phyloP scores from a whole-genome alignment of 73 alveolate genomes.

The Blepharisma stoltei region DNA sequence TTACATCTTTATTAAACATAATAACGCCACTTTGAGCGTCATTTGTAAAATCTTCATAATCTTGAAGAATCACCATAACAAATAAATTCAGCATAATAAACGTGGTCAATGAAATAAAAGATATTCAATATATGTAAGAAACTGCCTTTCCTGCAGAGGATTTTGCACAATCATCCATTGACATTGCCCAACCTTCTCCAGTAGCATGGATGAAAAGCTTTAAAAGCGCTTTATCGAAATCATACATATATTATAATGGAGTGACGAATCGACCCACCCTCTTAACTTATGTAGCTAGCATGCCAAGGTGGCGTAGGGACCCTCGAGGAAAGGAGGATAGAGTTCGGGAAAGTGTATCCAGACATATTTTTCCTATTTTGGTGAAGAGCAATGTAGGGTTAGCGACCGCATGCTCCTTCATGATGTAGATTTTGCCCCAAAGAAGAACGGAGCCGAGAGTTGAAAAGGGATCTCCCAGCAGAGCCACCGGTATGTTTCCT shows the following conservation, averaged over 20 bases:
- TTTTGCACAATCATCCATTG: slow-evolving; percentile 63
- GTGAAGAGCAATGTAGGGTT: no score
- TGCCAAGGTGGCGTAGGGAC: no score
- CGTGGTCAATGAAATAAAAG: slow-evolving; percentile 47
- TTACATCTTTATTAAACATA: slow-evolving; percentile 48
- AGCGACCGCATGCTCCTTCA: no score
- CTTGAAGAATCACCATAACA: slow-evolving; percentile 62
- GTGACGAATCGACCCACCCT: no score
- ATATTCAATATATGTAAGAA: slow-evolving; percentile 46
- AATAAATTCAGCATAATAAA: slow-evolving; percentile 69
- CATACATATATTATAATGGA: slow-evolving; percentile 64
- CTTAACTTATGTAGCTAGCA: no score
- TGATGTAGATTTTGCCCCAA: no score
- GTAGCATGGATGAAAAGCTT: slow-evolving; percentile 34
- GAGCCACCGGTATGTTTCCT: no score
- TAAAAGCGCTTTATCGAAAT: slow-evolving; percentile 40
- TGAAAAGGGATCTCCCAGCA: no score
- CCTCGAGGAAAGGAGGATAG: no score
- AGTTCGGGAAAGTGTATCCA: no score
- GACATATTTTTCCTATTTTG: no score
- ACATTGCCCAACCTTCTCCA: slow-evolving; percentile 82
- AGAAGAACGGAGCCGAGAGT: no score
- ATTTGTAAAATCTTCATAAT: slow-evolving; percentile 59
- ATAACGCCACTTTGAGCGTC: slow-evolving; percentile 54
- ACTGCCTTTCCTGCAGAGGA: slow-evolving; percentile 31